Evolutionary conservation across 768 basidiomycete species (phyloP).

Genomic region (Russula vinacea): DNA sequence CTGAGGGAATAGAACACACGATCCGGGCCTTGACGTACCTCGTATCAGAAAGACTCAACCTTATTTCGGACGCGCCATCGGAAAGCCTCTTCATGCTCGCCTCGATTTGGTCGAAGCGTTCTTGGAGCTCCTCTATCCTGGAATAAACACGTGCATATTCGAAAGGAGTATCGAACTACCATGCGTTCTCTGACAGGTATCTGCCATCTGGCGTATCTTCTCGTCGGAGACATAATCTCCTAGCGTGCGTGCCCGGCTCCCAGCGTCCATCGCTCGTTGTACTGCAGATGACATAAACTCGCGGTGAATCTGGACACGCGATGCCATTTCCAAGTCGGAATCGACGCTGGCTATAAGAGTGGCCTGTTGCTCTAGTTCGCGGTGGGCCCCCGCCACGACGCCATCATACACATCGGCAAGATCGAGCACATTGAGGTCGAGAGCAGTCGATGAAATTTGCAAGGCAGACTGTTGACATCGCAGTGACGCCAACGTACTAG

Average conservation of each 20-base stretch:
- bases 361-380: constrained; percentile 67
- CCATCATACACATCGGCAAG: constrained; percentile 68
- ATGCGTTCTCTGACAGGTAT: constrained; percentile 65
- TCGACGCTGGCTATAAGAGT: constrained; percentile 60
- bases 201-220: constrained; percentile 80
- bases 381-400: constrained; percentile 51
- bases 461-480: constrained; percentile 67
- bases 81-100: constrained; percentile 27
- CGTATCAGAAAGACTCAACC: constrained; percentile 20
- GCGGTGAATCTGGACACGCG: constrained; percentile 61
- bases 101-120: constrained; percentile 50
- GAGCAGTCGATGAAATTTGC: constrained; percentile 65
- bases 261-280: constrained; percentile 67
- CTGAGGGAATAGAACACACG: neutral
- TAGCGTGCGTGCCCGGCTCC: constrained; percentile 63
- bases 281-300: constrained; percentile 71
- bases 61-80: constrained; percentile 28
- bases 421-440: constrained; percentile 70
- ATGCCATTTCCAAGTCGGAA: constrained; percentile 69
- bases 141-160: neutral
- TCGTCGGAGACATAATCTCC: constrained; percentile 76
- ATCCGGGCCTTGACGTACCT: constrained; percentile 14
- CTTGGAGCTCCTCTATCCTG: constrained; percentile 40
- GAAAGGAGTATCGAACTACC: constrained; percentile 42
- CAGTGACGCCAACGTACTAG: constrained; percentile 50